Percentiles rank a stretch among this genome's conserved stretches.
phyloP scores from a whole-genome alignment of 805 yeast species.

The Kazachstania viticola region DNA sequence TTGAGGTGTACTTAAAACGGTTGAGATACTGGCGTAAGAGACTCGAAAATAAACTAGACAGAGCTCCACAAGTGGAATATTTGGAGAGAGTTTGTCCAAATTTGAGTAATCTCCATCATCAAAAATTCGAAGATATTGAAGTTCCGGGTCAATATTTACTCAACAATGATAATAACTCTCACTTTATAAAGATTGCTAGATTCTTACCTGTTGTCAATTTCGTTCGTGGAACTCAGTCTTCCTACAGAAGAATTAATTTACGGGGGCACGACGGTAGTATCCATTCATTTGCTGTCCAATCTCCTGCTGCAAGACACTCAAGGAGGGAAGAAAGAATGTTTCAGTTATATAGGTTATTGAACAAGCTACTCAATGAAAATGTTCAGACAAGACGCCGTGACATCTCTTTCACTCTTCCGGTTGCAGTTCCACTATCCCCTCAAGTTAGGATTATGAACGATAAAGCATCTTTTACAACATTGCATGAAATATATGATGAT shows the following conservation, averaged over 20 bases:
- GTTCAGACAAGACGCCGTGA: conserved; percentile 84
- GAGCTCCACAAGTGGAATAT: conserved; percentile 68
- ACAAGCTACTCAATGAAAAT: conserved; percentile 64
- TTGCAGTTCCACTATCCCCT: conserved; percentile 89
- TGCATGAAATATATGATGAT: conserved; percentile 80
- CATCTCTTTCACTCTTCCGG: conserved; percentile 75
- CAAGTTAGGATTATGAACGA: conserved; percentile 89
- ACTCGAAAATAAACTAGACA: conserved; percentile 81
- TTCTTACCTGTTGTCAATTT: conserved; percentile 82
- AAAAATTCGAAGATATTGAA: conserved; percentile 94
- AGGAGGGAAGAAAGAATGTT: conserved; percentile 91
- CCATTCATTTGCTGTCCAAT: conserved; percentile 91
- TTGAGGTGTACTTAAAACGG: conserved; percentile 75
- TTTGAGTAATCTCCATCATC: conserved; percentile 93
- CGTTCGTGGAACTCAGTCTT: conserved; percentile 80
- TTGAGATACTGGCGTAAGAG: conserved; percentile 88
- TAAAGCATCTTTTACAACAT: conserved; percentile 52
- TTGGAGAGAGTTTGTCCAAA: conserved; percentile 90
- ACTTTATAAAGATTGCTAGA: conserved; percentile 86
- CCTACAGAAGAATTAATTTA: conserved; percentile 78
- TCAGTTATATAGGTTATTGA: conserved; percentile 83
- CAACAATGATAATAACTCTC: conserved; percentile 79
- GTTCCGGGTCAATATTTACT: conserved; percentile 92
- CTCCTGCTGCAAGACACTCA: conserved; percentile 95
- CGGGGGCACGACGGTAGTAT: conserved; percentile 89